phyloP scores from a whole-genome alignment of 495 filamentous ascomycete genomes.

The Xylaria venustula region DNA sequence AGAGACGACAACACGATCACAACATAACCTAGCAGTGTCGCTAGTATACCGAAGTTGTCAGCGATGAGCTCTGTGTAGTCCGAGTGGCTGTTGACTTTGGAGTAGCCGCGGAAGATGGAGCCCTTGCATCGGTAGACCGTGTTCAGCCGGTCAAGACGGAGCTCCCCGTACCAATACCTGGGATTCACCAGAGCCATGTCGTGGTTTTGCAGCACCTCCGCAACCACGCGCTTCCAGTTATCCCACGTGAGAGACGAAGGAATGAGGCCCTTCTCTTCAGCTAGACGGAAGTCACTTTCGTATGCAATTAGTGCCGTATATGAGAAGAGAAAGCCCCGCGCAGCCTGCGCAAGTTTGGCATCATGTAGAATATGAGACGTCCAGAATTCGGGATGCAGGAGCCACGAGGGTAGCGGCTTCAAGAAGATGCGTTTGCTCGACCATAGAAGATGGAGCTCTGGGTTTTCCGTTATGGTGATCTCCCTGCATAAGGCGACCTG shows the following conservation, averaged over 20 bases:
- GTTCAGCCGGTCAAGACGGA: constrained; percentile 43
- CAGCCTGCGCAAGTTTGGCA: constrained; percentile 23
- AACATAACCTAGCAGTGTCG: constrained; percentile 47
- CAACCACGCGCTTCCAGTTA: constrained; percentile 25
- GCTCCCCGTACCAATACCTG: constrained; percentile 48
- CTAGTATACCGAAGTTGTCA: constrained; percentile 48
- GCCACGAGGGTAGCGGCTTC: constrained; percentile 46
- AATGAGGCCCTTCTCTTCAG: constrained; percentile 34
- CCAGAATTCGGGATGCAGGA: constrained; percentile 45
- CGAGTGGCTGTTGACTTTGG: constrained; percentile 21
- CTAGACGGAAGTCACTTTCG: constrained; percentile 46
- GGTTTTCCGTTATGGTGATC: constrained; percentile 42
- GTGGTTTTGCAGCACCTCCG: constrained; percentile 23
- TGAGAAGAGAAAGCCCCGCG: constrained; percentile 43
- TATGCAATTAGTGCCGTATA: constrained; percentile 45
- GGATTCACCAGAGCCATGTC: constrained; percentile 30
- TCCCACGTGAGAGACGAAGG: constrained; percentile 33
- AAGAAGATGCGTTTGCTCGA: constrained; percentile 36
- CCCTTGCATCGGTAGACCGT: constrained; percentile 29
- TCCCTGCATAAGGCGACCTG: constrained; percentile 42
- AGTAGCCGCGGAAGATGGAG: constrained; percentile 29
- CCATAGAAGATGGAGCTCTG: constrained; percentile 46
- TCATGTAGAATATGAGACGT: constrained; percentile 14
- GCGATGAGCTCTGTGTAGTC: constrained; percentile 37
- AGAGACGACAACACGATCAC: constrained; percentile 57